Percentiles rank a stretch among this genome's conserved stretches.
Conservation (phyloP, 2,329 filamentous ascomycete genomes). For the Fusarium burgessii region DNA sequence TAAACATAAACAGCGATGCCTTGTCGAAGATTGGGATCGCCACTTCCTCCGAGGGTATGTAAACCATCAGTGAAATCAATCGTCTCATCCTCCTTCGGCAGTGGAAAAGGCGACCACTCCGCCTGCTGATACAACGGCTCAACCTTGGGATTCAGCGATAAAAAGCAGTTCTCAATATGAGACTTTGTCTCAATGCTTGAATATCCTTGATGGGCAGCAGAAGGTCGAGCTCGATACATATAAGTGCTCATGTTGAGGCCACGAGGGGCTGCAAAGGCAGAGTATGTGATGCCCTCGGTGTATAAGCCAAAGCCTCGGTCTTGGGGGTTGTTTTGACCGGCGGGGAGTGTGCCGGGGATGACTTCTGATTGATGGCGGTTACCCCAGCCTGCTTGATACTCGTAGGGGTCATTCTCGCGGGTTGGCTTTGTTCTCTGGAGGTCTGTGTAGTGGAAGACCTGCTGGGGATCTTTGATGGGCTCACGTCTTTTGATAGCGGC, state of each 20-base stretch:
- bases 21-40: slow-evolving; percentile 9
- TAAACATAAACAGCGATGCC: slow-evolving; percentile 21
- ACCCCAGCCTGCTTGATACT: slow-evolving; percentile 14
- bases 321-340: slow-evolving; percentile 23
- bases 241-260: slow-evolving; percentile 11
- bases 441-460: slow-evolving; percentile 31
- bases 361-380: slow-evolving; percentile 31
- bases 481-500: background rate
- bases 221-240: slow-evolving; percentile 26
- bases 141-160: slow-evolving; percentile 14
- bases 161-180: slow-evolving; percentile 25
- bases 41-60: slow-evolving; percentile 22
- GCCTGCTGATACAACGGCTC: slow-evolving; percentile 14
- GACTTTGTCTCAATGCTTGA: slow-evolving; percentile 8
- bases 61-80: slow-evolving; percentile 23
- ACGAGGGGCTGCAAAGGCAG: slow-evolving; percentile 24
- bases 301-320: slow-evolving; percentile 25
- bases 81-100: background rate
- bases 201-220: slow-evolving; percentile 7
- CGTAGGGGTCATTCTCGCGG: slow-evolving; percentile 29
- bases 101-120: slow-evolving; percentile 24
- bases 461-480: slow-evolving; percentile 10
- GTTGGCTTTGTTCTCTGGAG: slow-evolving; percentile 24
- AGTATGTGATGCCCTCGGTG: slow-evolving; percentile 35
- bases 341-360: slow-evolving; percentile 13